Base-by-base conservation (phyloP, 495 filamentous ascomycete species). In the Daldinia concentrica region DNA sequence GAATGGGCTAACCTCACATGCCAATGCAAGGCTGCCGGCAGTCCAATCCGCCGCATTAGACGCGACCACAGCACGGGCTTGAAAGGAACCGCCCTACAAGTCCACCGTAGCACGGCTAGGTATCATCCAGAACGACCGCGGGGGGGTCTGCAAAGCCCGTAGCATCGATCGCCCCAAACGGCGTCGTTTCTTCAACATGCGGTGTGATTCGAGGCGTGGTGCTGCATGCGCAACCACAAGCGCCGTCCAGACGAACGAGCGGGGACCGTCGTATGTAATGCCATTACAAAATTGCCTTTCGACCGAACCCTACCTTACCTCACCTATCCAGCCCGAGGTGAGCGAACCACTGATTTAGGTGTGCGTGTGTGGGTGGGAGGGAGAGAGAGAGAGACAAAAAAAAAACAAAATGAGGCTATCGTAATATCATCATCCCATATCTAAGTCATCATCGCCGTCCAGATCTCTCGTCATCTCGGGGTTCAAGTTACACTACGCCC, bases 401-500 rank as follows among this genome's bases (percentile, higher is more conserved):
- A 22, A 14, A 22, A 14, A 52, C 1, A 30, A 54, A 30, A 17
- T 7, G 50, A 54, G 26, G 50, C 55, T 68, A 57, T 62, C 58
- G 59, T 63, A 63, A 58, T 63, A 63, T 54, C 12, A 54, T 54
- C 24, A 24, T 54, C 50, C 15, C 50, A 54, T 30, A 54, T 54
- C 26, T 1, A 54, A 29, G 45, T 57, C 54, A 24, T 54, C 57
- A 56, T 68, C 64, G 64, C 56, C 58, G 64, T 56, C 37, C 29
- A 72, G 64, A 72, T 68, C 69, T 72, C 69, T 72, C 64, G 69
- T 72, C 69, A 72, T 61, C 69, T 69, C 71, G 66, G 71, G 62
- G 62, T 69, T 73, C 62, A 56, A 56, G 71, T 73, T 66, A 63
- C 71, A 73, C 66, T 62, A 26, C 50, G 56, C 54, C 60, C 24